Percentiles rank a stretch among this genome's conserved stretches.
phyloP scores from a whole-genome alignment of 2,329 filamentous ascomycete genomes.

The Phialophora chinensis region DNA sequence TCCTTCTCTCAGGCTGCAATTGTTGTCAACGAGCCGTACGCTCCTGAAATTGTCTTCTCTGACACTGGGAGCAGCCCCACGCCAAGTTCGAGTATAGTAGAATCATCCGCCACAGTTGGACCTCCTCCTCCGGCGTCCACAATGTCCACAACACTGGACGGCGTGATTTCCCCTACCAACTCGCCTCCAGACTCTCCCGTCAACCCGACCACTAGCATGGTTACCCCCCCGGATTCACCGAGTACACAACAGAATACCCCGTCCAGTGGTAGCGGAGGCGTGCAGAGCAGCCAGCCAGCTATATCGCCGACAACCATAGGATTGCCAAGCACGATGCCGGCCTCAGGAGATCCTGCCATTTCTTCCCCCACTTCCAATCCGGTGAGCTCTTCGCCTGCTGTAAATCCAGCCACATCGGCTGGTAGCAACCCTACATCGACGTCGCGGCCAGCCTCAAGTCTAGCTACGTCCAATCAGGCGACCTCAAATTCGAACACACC shows the following conservation, averaged over 20 bases:
- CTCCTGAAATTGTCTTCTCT: constrained; percentile 25
- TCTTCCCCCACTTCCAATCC: constrained; percentile 1
- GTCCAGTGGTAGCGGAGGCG: neutral
- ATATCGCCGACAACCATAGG: neutral
- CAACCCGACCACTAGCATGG: constrained; percentile 1
- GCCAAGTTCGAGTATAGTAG: neutral
- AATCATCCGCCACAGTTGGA: constrained; percentile 18
- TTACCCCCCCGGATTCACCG: neutral
- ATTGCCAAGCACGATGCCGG: constrained; percentile 7
- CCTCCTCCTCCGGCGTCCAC: neutral
- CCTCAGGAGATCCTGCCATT: neutral
- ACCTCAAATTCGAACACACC: constrained; percentile 37
- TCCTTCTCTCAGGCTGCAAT: constrained; percentile 30
- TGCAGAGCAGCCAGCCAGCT: neutral
- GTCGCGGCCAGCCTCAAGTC: neutral
- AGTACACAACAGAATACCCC: constrained; percentile 6
- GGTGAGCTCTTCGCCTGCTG: neutral
- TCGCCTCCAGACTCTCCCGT: neutral
- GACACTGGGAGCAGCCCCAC: neutral
- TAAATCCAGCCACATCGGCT: neutral
- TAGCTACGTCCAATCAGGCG: constrained; percentile 1
- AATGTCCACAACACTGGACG: constrained; percentile 4
- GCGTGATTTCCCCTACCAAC: neutral
- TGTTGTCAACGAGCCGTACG: constrained; percentile 30
- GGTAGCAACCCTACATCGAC: neutral